A percentile compares a stretch with the other conserved stretches of the same genome.
Conservation (phyloP, 2,329 filamentous ascomycete genomes). For the Sordariomycetes sp. region DNA sequence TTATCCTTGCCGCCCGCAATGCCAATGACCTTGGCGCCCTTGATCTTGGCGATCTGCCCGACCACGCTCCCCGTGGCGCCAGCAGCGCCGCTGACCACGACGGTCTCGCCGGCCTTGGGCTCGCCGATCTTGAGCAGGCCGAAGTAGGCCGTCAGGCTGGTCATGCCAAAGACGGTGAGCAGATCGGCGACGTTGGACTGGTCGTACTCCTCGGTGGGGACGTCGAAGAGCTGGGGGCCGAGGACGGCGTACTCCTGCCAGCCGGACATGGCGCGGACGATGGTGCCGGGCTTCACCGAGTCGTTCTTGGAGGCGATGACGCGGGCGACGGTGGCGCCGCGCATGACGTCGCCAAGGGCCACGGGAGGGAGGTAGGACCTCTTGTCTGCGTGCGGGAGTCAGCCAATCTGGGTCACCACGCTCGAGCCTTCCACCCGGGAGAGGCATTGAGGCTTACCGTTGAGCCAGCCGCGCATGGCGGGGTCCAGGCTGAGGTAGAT, state of each 20-base stretch:
- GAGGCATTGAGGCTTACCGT: slow-evolving; percentile 26
- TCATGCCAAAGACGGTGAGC: slow-evolving; percentile 52
- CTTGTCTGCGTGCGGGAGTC: slow-evolving; percentile 19
- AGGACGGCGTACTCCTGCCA: slow-evolving; percentile 60
- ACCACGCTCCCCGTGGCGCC: slow-evolving; percentile 69
- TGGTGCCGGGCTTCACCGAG: slow-evolving; percentile 43
- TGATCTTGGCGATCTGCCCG: slow-evolving; percentile 68
- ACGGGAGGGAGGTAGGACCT: slow-evolving; percentile 59
- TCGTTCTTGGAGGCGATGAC: slow-evolving; percentile 49
- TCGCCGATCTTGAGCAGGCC: slow-evolving; percentile 60
- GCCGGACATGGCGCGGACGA: slow-evolving; percentile 43
- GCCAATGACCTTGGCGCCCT: slow-evolving; percentile 51
- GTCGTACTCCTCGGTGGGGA: slow-evolving; percentile 18
- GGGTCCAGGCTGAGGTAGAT: slow-evolving; percentile 63
- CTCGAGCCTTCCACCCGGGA: not conserved
- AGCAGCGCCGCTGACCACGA: slow-evolving; percentile 68
- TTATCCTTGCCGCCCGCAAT: slow-evolving; percentile 59
- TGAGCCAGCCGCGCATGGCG: slow-evolving; percentile 67
- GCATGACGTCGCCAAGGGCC: slow-evolving; percentile 58
- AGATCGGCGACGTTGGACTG: slow-evolving; percentile 39
- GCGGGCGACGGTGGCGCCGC: slow-evolving; percentile 47
- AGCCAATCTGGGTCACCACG: not conserved
- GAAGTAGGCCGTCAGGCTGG: slow-evolving; percentile 67
- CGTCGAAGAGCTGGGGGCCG: slow-evolving; percentile 26
- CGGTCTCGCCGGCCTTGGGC: slow-evolving; percentile 58